These are phyloP conservation scores for Pseudopithomyces chartarum DNA, from an alignment of 2,329 filamentous ascomycete genomes.

Conservation along the genomic window DNA sequence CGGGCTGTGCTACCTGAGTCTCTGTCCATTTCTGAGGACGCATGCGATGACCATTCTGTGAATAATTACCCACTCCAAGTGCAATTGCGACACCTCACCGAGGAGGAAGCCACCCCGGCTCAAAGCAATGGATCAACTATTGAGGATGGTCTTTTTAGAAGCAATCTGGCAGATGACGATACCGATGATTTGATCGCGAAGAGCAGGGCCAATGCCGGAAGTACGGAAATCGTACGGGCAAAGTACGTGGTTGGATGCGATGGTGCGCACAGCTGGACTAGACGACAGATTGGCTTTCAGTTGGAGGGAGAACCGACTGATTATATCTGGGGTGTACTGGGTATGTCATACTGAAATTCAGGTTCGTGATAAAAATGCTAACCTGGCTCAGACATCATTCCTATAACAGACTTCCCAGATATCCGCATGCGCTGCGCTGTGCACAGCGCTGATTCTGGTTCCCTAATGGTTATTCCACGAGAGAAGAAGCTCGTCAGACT, in stretches of 20 bases:
- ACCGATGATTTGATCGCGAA: slow-evolving; percentile 58
- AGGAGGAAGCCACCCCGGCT: slow-evolving; percentile 62
- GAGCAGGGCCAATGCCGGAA: slow-evolving; percentile 42
- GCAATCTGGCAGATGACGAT: slow-evolving; percentile 63
- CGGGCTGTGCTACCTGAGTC: slow-evolving; percentile 63
- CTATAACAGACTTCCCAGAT: slow-evolving; percentile 63
- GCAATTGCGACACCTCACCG: slow-evolving; percentile 60
- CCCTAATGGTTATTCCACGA: slow-evolving; percentile 68
- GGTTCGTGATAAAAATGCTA: background rate
- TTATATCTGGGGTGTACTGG: slow-evolving; percentile 59
- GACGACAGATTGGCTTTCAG: slow-evolving; percentile 61
- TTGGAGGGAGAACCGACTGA: slow-evolving; percentile 62
- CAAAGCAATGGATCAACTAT: slow-evolving; percentile 44
- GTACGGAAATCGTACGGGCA: slow-evolving; percentile 54
- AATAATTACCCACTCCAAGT: slow-evolving; percentile 65
- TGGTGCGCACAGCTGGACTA: slow-evolving; percentile 70
- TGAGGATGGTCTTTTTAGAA: slow-evolving; percentile 63
- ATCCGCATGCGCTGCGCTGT: slow-evolving; percentile 64
- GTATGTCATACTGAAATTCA: slow-evolving; percentile 22
- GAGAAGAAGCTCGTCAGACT: slow-evolving; percentile 67
- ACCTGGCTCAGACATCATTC: slow-evolving; percentile 52
- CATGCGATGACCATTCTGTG: slow-evolving; percentile 52
- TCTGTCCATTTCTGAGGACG: slow-evolving; percentile 59
- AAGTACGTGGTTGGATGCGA: slow-evolving; percentile 73
- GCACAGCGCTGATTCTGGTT: slow-evolving; percentile 61